Conservation (phyloP, 345 rosid species). For the Salix udensis region DNA sequence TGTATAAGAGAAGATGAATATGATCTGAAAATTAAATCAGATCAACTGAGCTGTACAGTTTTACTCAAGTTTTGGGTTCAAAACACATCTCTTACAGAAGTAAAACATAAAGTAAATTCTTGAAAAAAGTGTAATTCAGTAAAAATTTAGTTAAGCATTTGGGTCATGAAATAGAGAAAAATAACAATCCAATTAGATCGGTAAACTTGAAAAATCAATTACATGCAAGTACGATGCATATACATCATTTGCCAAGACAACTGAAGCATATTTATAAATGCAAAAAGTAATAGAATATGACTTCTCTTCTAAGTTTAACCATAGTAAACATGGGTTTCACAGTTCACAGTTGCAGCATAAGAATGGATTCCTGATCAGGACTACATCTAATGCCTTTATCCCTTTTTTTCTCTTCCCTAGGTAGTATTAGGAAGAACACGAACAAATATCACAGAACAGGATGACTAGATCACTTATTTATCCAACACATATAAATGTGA, state of each 20-base stretch:
- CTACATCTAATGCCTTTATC: neutral
- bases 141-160: neutral
- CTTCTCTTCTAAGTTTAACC: neutral
- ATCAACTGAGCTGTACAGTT: no score
- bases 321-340: no score
- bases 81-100: neutral
- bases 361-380: neutral
- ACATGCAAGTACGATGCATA: no score
- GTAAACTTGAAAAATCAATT: neutral
- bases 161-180: neutral
- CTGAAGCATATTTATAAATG: no score
- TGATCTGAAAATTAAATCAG: constrained; percentile 1
- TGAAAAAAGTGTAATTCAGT: neutral
- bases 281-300: no score
- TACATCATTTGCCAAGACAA: no score
- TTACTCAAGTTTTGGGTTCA: neutral
- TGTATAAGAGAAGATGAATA: constrained; percentile 4
- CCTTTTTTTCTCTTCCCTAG: neutral
- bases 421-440: neutral
- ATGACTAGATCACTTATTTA: neutral
- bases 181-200: neutral
- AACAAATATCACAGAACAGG: neutral
- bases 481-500: neutral
- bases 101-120: neutral
- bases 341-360: no score